Evolutionary conservation across 768 basidiomycete genomes (phyloP), one percentile per base, ranked within the genome.

Genomic region (Tricholoma saponaceum): DNA sequence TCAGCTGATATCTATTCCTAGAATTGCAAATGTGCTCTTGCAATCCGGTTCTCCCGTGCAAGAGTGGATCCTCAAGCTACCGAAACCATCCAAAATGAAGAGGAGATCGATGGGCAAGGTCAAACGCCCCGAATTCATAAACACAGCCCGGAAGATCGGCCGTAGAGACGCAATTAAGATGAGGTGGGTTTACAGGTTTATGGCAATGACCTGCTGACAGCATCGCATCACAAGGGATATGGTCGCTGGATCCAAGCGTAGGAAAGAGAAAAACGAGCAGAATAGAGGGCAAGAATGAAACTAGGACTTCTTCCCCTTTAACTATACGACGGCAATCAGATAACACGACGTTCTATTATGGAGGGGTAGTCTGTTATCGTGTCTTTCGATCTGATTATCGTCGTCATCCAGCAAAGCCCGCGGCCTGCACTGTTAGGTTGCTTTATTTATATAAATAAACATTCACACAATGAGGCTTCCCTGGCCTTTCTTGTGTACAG

Each of bases 31-130:
- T 68, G 92, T 98, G n/a, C 83, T 98, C 58, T 77, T 91, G 20
- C 89, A 95, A 66, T 95, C 95, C 0, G 95, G 96, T 3, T 96
- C 90, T 57, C 73, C 80, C 2, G 95, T 97, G 0, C 92, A 95
- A 1, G 91, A 94, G 22, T 99, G 95, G 92, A 98, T 98, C 61
- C 69, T 90, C n/a, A 89, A 90, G 62, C 79, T 99, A n/a, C 90
- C 90, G 20, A 95, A 92, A 69, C 95, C 96, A 0, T 90, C 90
- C 1, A 96, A 93, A 72, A 80, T 94, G 78, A 89, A 90, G 73
- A 86, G 89, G 60, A 84, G 80, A 64, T 77, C 85, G 66, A 92
- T 98, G 84, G 91, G 91, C 57, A 92, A 89, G 73, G 77, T 85
- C 6, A 89, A 91, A 69, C 87, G 89, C 18, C 82, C 89, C 2